Evolutionary conservation across 306 rosid genomes (phyloP), one percentile per base, ranked within the genome.

Genomic region (Albizia julibrissin): DNA sequence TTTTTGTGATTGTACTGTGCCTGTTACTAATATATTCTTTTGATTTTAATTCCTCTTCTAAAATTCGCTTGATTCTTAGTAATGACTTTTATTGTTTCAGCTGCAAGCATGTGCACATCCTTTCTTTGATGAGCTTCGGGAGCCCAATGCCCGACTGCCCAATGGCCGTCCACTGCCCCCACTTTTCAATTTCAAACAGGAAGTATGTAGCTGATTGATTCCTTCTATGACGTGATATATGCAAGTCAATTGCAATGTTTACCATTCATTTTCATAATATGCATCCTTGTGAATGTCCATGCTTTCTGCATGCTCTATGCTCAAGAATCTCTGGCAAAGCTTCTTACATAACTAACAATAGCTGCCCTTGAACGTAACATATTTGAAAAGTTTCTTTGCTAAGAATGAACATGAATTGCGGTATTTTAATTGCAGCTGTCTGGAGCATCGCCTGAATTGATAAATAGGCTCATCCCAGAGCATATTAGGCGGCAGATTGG

Each of bases 81-180:
- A 22, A 15, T 74, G 58, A 54, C 68, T 84, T 80, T 43, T 72
- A 54, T 31, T 74, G 72, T 82, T 75, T 85, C 91, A 93, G 98
- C 89, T 93, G 78, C 97, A 93, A 87, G 98, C 97, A 72, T 93
- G 97, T 82, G 87, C 91, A 6, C 98, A 93, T 82, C 89, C 98
- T 54, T 93, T 93, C 89, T 93, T 93, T 79, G 93, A 93, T 39
- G 98, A 91, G 81, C 97, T 93, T 22, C 92, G 98, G 37, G 97
- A 88, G 49, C 91, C 97, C 33, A 93, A 90, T 74, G 91, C 93
- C 39, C 94, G 92, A 34, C 89, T 93, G 61, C 92, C 94, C 14
- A 91, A 89, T 82, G 94, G 94, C 16, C 94, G 92, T 61, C 93
- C 86, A 3, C 78, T 93, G 86, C 98, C 98, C 6, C 89, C 90